These are phyloP conservation scores for Barnettozyma hawaiiensis DNA, from an alignment of 1,139 yeast species.

Conservation along the genomic window DNA sequence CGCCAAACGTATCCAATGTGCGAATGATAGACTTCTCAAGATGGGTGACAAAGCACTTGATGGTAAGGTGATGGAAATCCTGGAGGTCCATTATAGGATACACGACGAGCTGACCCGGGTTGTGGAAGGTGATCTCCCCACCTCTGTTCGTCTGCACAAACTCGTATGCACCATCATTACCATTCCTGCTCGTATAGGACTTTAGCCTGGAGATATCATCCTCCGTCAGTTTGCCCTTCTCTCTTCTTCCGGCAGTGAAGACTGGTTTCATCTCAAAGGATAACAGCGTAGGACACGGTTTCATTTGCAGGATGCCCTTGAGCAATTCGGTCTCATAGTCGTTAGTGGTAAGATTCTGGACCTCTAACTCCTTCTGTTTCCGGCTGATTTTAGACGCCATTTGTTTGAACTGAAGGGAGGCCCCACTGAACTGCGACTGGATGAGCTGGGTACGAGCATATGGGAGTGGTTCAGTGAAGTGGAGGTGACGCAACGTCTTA, in stretches of 20 bases:
- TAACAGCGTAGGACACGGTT: slow-evolving; percentile 58
- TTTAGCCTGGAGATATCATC: slow-evolving; percentile 30
- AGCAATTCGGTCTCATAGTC: slow-evolving; percentile 44
- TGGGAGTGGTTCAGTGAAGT: slow-evolving; percentile 48
- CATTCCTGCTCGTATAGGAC: slow-evolving; percentile 1
- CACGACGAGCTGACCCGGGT: slow-evolving; percentile 88
- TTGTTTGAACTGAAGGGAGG: slow-evolving; percentile 57
- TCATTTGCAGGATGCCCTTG: slow-evolving; percentile 42
- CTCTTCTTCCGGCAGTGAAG: slow-evolving; percentile 85
- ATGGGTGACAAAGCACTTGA: slow-evolving; percentile 70
- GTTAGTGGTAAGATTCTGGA: slow-evolving; percentile 37
- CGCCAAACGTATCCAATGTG: slow-evolving; percentile 36
- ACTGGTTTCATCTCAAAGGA: slow-evolving; percentile 82
- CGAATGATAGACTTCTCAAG: slow-evolving; percentile 60
- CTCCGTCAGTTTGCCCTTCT: slow-evolving; percentile 43
- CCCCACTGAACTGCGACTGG: slow-evolving; percentile 57
- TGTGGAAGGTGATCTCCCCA: slow-evolving; percentile 97
- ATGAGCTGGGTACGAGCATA: slow-evolving; percentile 56
- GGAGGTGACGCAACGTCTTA: slow-evolving; percentile 52
- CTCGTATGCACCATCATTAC: slow-evolving; percentile 33
- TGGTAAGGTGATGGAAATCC: slow-evolving; percentile 52
- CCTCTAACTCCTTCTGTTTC: slow-evolving; percentile 36
- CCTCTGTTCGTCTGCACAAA: slow-evolving; percentile 82
- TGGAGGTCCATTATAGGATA: slow-evolving; percentile 76
- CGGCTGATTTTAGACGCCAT: slow-evolving; percentile 43